Evolutionary conservation across 176 grass and related monocot genomes (phyloP).

Genomic region (Ensete ventricosum): DNA sequence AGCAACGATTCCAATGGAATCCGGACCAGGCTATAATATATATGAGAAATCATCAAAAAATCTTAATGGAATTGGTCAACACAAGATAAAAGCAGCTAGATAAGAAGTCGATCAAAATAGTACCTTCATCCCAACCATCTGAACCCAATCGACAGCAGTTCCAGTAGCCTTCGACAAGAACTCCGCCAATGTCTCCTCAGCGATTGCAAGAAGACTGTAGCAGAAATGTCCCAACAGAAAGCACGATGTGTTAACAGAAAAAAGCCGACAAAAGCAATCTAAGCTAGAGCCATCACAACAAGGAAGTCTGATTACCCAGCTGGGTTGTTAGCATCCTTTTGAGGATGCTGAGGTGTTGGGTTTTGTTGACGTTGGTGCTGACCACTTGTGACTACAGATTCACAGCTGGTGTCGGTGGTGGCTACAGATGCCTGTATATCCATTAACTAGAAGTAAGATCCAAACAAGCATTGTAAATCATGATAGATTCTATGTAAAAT

Average conservation of each 20-base stretch:
- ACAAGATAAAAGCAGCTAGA: background rate
- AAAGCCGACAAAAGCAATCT: background rate
- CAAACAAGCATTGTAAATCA: background rate
- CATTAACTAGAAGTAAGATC: background rate
- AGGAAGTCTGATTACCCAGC: constrained; percentile 43
- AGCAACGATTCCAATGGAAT: constrained; percentile 99
- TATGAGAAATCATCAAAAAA: background rate
- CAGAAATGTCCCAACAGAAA: background rate
- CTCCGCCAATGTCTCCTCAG: constrained; percentile 92
- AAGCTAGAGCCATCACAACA: background rate
- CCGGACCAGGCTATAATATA: constrained; percentile 87
- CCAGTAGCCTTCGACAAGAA: constrained; percentile 97
- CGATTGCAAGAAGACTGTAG: constrained; percentile 83
- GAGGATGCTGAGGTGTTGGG: constrained; percentile 48
- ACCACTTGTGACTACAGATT: constrained; percentile 94
- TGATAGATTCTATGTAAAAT: background rate
- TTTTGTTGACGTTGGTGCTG: constrained; percentile 79
- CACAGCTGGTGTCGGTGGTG: constrained; percentile 92
- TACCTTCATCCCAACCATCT: constrained; percentile 99
- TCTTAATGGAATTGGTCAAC: background rate
- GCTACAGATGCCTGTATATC: constrained; percentile 52
- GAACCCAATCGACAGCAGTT: constrained; percentile 97
- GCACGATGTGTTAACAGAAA: background rate
- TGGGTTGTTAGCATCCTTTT: constrained; percentile 89
- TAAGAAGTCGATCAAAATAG: background rate